Percentiles rank a stretch among this genome's conserved stretches.
These are phyloP conservation scores for Craspedostauros australis DNA, from an alignment of 108 stramenopile genomes.

Conservation along the genomic window DNA sequence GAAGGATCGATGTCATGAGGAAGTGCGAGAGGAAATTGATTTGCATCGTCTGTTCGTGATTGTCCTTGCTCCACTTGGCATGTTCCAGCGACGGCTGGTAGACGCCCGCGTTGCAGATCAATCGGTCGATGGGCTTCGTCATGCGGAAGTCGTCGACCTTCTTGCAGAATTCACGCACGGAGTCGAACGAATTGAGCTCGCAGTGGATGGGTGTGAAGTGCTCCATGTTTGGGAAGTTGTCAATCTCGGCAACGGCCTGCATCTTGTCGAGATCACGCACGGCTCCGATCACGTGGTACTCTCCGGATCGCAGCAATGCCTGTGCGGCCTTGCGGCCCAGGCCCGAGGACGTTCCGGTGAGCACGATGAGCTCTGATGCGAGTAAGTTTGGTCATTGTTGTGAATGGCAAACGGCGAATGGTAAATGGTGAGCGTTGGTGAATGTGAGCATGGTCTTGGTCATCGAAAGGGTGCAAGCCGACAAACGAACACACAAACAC, in stretches of 20 bases:
- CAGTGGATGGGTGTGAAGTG: slow-evolving; percentile 81
- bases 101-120: slow-evolving; percentile 87
- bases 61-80: slow-evolving; percentile 84
- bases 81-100: slow-evolving; percentile 80
- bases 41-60: slow-evolving; percentile 89
- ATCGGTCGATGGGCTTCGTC: slow-evolving; percentile 76
- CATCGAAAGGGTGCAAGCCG: too few relatives aligned
- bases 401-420: too few relatives aligned
- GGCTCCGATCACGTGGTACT: slow-evolving; percentile 85
- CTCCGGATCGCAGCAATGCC: slow-evolving; percentile 69
- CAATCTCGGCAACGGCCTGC: slow-evolving; percentile 84
- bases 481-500: background rate
- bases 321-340: slow-evolving; percentile 82
- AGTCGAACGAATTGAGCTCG: slow-evolving; percentile 83
- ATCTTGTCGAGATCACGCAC: slow-evolving; percentile 82
- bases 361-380: slow-evolving; percentile 74
- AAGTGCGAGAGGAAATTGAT: slow-evolving; percentile 87
- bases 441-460: too few relatives aligned
- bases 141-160: slow-evolving; percentile 61
- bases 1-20: slow-evolving; percentile 61
- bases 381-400: background rate
- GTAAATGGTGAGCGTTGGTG: too few relatives aligned
- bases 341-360: slow-evolving; percentile 86
- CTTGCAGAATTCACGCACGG: slow-evolving; percentile 74
- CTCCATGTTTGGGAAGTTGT: slow-evolving; percentile 64